Base-by-base conservation (phyloP, 2,329 filamentous ascomycete species). In the Pestalotiopsis sp. region DNA sequence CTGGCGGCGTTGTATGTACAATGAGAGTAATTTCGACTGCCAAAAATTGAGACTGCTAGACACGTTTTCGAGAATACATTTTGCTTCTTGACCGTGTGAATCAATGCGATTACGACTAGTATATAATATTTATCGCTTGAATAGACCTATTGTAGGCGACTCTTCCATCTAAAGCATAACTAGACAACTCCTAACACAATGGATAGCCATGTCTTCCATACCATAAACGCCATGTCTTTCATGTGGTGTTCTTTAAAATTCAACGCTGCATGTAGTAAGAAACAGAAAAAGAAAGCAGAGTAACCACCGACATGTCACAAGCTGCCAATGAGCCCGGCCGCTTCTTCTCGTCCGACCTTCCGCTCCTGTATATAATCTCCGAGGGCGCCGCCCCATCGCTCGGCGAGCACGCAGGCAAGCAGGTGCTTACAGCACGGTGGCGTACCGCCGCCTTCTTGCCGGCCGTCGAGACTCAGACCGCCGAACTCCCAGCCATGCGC, bases 361-460 rank as follows among this genome's bases (percentile, higher is more conserved):
- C 82, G 84, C 73, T 87, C 85, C 68, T 87, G 84, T 17, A 92
- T 84, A 73, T 87, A 88, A 1, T 75, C 74, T 4, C 84, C 86
- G 72, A 96, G 86, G 36, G 90, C 78, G 3, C 71, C 78, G 0
- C 77, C 77, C 83, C 93, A 95, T 61, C 85, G 83, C 77, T 93
- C 91, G 5, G 86, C 91, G 67, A 98, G 79, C 55, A 95, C 80
- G 78, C 93, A 97, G 1, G 95, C 95, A 17, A 98, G 86, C 4
- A 98, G 80, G 80, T 99, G 95, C 81, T 98, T 98, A 79, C 95
- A 99, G 67, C 81, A 93, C 74, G 89, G 87, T 68, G 70, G 74
- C 3, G 75, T 76, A 3, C 73, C 65, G 14, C n/a, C 23, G 14
- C 38, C 25, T 4, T 23, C 27, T 25, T 71, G 73, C 5, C 69